Percentiles rank a stretch among this genome's conserved stretches.
Conservation (phyloP, 768 basidiomycete genomes). For the Paxillus rubicundulus region DNA sequence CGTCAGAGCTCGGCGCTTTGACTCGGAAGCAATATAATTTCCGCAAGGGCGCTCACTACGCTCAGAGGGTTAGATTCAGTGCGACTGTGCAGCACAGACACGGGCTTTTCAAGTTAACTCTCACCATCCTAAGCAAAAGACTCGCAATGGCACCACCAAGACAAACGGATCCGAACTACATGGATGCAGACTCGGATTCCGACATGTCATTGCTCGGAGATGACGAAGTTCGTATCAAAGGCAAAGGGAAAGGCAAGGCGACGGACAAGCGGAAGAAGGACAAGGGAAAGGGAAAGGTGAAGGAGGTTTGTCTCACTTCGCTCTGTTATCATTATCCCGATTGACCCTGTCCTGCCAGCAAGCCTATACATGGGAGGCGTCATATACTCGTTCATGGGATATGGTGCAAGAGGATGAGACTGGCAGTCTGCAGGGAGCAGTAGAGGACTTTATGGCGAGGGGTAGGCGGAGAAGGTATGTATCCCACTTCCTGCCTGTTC, state of each 20-base stretch:
- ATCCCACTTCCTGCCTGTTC: neutral
- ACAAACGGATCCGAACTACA: slow-evolving; percentile 35
- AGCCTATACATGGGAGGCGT: slow-evolving; percentile 95
- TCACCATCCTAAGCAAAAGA: neutral
- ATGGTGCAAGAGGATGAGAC: slow-evolving; percentile 94
- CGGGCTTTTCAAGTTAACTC: neutral
- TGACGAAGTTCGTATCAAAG: slow-evolving; percentile 44
- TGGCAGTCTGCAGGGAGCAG: slow-evolving; percentile 86
- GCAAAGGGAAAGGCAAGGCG: slow-evolving; percentile 56
- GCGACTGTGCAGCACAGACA: neutral
- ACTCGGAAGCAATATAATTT: too few relatives aligned
- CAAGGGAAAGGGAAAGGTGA: slow-evolving; percentile 44
- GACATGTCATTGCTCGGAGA: slow-evolving; percentile 65
- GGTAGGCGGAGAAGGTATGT: slow-evolving; percentile 77
- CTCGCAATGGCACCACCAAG: slow-evolving; percentile 25
- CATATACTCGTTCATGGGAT: slow-evolving; percentile 94
- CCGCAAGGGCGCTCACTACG: too few relatives aligned
- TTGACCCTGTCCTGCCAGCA: slow-evolving; percentile 42
- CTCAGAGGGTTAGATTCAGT: too few relatives aligned
- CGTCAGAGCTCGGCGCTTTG: too few relatives aligned
- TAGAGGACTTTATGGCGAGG: slow-evolving; percentile 85
- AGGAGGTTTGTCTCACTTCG: slow-evolving; percentile 25
- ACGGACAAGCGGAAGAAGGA: slow-evolving; percentile 50
- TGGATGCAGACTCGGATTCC: slow-evolving; percentile 68
- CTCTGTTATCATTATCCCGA: neutral